Evolutionary conservation across 345 rosid genomes (phyloP), one percentile per base, ranked within the genome.

Genomic region (Syzygium aqueum): DNA sequence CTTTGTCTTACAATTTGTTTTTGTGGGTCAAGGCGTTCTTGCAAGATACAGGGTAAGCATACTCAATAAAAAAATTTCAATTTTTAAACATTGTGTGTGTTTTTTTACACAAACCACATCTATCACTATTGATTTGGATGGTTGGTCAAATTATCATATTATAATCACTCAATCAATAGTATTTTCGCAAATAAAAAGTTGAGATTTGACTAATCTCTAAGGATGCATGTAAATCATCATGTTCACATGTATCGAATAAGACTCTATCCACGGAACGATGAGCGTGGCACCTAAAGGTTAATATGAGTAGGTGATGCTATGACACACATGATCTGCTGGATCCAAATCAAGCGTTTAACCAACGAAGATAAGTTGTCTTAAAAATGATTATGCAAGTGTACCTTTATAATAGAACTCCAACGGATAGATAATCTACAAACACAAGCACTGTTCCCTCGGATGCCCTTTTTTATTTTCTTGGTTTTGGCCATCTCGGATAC

Each of bases 141-240:
- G 25, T 67, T 2, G 25, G 13, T 19, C 80, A 40, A 73, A 9
- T 73, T 73, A 33, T 73, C 25, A 4, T 3, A 33, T 73, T 40
- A 19, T 73, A 73, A 4, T 25, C 9, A 2, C 25, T 33, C 46
- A 17, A 33, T 33, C 46, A 9, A 67, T 67, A 33, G 25, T 17
- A 21, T 9, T 17, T 33, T 73, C 2, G 3, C 2, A 73, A 21
- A 73, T 33, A 3, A 3, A 73, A 73, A 37, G 15, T 73, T 73
- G 25, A 14, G 17, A 73, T 73, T 73, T 17, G 3, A 73, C 14
- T 9, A 57, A 19, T 73, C 82, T 10, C 14, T 37, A 37, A 0
- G 1, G 2, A 37, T 37, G 19, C 0, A 37, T 1, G 43, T 4
- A 37, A 73, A 73, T 9, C 3, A 0, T 11, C 5, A 0, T 0